Evolutionary conservation across 495 filamentous ascomycete species (phyloP).

Genomic region (Daldinia vernicosa): DNA sequence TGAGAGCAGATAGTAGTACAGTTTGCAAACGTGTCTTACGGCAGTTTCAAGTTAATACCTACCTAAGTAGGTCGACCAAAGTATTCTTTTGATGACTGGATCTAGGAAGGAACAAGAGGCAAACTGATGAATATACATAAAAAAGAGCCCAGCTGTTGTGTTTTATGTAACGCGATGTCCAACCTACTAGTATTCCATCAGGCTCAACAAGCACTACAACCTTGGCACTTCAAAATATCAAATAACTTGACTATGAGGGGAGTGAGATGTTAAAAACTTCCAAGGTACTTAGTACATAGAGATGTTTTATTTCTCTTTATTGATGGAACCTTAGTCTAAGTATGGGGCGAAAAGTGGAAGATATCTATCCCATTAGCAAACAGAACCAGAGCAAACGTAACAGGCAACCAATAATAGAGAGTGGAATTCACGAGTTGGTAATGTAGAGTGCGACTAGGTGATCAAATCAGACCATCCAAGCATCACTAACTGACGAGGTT

Average conservation of each 20-base stretch:
- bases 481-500: neutral
- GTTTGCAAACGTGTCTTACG: neutral
- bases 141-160: no score
- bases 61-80: neutral
- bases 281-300: no score
- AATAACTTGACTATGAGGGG: neutral
- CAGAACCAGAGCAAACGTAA: slow-evolving; percentile 11
- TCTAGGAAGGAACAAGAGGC: no score
- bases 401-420: slow-evolving; percentile 9
- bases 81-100: neutral
- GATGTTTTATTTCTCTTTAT: neutral
- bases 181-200: no score
- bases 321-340: neutral
- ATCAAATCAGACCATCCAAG: slow-evolving; percentile 19
- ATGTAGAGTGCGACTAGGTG: slow-evolving; percentile 9
- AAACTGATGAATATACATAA: no score
- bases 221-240: no score
- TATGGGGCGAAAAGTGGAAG: neutral
- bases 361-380: neutral
- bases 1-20: neutral
- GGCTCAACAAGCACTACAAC: no score
- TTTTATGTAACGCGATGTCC: no score
- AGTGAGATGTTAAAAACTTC: no score
- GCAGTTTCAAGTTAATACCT: neutral
- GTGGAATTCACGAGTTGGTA: slow-evolving; percentile 1